These are phyloP conservation scores for Colletotrichum sansevieriae DNA, from an alignment of 2,329 filamentous ascomycete species.

Conservation along the genomic window DNA sequence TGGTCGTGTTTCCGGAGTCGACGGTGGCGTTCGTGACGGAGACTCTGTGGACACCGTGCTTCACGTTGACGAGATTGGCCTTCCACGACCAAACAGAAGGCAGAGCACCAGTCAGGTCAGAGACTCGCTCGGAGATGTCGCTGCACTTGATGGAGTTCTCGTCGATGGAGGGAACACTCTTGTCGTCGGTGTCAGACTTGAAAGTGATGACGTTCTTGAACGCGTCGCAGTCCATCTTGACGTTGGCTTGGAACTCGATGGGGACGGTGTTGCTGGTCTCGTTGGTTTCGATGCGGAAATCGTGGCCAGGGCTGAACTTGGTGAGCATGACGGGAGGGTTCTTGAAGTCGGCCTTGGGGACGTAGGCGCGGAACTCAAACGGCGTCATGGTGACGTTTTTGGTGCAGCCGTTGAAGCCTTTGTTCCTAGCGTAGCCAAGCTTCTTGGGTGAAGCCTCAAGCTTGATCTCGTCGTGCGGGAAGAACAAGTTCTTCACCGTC, in stretches of 20 bases:
- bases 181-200: constrained; percentile 65
- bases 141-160: constrained; percentile 59
- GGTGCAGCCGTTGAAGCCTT: constrained; percentile 67
- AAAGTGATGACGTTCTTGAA: constrained; percentile 64
- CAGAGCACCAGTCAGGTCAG: constrained; percentile 63
- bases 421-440: constrained; percentile 62
- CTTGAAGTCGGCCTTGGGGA: constrained; percentile 64
- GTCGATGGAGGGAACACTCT: constrained; percentile 58
- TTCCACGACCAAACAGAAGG: constrained; percentile 66
- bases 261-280: constrained; percentile 41
- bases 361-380: constrained; percentile 72
- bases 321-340: constrained; percentile 70
- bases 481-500: constrained; percentile 73
- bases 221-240: constrained; percentile 69
- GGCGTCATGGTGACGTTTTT: constrained; percentile 63
- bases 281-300: constrained; percentile 65
- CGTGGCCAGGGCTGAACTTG: constrained; percentile 71
- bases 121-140: constrained; percentile 49
- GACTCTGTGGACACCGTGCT: constrained; percentile 73
- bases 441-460: constrained; percentile 59
- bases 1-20: constrained; percentile 55
- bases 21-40: constrained; percentile 67
- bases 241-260: constrained; percentile 70
- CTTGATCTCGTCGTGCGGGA: constrained; percentile 68
- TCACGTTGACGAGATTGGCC: constrained; percentile 66